These are phyloP conservation scores for Solanum tarapatanum DNA, from an alignment of 257 asterid species.

Conservation along the genomic window DNA sequence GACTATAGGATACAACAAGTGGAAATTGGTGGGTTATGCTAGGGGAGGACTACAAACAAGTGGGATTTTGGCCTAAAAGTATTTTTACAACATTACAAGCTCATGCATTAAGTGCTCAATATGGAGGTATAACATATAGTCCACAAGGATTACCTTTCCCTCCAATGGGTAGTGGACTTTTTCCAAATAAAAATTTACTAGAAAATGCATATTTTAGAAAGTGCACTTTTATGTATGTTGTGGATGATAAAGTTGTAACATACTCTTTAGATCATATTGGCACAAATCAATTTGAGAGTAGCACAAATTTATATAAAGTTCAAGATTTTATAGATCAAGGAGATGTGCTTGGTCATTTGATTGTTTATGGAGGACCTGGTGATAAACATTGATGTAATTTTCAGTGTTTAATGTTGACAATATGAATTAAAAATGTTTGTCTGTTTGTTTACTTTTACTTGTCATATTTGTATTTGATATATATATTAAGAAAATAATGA, in stretches of 20 bases:
- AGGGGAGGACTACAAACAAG: neutral
- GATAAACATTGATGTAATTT: neutral
- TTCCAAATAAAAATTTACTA: neutral
- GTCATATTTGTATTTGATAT: no score
- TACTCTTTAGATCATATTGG: neutral
- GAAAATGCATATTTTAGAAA: neutral
- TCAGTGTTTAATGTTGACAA: neutral
- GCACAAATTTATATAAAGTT: neutral
- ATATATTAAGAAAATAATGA: no score
- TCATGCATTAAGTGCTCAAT: neutral
- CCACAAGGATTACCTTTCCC: neutral
- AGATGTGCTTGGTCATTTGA: neutral
- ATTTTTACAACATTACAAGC: neutral
- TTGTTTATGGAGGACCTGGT: neutral
- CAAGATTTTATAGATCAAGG: neutral
- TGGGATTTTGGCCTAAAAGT: neutral
- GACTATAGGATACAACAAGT: neutral
- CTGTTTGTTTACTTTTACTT: no score
- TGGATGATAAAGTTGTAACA: neutral
- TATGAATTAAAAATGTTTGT: neutral
- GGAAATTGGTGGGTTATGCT: neutral
- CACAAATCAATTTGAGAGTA: neutral
- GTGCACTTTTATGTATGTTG: neutral
- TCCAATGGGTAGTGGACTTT: neutral
- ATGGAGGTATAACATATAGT: neutral